A percentile compares a stretch with the other conserved stretches of the same genome.
These are phyloP conservation scores for Colletotrichum spaethianum DNA, from an alignment of 2,329 filamentous ascomycete genomes.

Conservation along the genomic window DNA sequence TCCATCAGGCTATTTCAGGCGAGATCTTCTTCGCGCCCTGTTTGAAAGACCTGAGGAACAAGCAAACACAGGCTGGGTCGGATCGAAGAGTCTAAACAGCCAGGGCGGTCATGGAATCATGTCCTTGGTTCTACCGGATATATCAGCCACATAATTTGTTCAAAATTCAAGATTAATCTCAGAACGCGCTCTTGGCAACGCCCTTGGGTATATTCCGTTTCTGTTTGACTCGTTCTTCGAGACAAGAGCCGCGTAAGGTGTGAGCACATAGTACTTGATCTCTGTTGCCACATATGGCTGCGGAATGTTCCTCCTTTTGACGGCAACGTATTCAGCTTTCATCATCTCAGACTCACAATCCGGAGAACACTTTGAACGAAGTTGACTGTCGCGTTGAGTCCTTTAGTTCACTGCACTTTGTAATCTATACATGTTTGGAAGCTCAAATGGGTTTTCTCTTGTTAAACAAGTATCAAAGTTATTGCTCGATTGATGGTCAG, in stretches of 20 bases:
- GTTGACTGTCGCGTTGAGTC: no score
- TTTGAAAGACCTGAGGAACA: slow-evolving; percentile 54
- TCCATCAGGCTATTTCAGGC: slow-evolving; percentile 54
- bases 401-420: no score
- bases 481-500: neutral
- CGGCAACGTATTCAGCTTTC: neutral
- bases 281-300: neutral
- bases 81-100: slow-evolving; percentile 45
- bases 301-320: neutral
- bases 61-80: slow-evolving; percentile 46
- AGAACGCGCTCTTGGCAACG: neutral
- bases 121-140: neutral
- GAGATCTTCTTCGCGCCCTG: slow-evolving; percentile 63
- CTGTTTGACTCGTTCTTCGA: neutral
- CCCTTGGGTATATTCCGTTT: neutral
- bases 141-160: neutral
- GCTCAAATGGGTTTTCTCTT: neutral
- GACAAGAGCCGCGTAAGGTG: neutral
- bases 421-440: neutral
- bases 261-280: no score
- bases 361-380: no score
- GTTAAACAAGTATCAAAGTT: no score
- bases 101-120: neutral
- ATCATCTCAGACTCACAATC: neutral
- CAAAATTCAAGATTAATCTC: no score